A percentile compares a stretch with the other conserved stretches of the same genome.
Conservation (phyloP, 345 rosid genomes). For the Raphanus sativus region DNA sequence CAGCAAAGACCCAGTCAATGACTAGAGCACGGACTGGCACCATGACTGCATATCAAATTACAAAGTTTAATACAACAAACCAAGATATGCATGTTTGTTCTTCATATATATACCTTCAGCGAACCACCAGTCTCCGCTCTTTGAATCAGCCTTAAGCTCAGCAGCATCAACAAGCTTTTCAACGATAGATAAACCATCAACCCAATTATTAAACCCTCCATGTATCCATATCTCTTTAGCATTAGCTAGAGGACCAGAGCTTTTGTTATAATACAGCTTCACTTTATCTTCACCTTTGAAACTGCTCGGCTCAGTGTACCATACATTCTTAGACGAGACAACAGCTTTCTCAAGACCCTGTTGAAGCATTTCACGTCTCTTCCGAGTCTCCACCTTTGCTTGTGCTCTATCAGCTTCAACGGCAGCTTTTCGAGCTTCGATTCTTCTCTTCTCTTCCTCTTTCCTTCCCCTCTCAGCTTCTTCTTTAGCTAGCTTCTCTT, state of each 20-base stretch:
- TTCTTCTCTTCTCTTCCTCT: constrained; percentile 71
- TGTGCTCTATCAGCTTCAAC: constrained; percentile 73
- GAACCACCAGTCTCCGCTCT: constrained; percentile 80
- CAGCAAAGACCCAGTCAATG: constrained; percentile 90
- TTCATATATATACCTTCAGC: constrained; percentile 56
- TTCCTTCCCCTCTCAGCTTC: constrained; percentile 73
- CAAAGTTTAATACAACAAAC: background rate
- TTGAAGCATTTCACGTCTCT: constrained; percentile 45
- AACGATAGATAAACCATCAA: constrained; percentile 62
- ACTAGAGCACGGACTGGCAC: constrained; percentile 66
- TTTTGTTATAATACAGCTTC: constrained; percentile 63
- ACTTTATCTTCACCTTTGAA: constrained; percentile 61
- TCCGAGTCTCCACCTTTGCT: constrained; percentile 65
- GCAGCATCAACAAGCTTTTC: constrained; percentile 54
- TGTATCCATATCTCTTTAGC: constrained; percentile 81
- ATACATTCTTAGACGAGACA: constrained; percentile 51
- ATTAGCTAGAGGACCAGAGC: constrained; percentile 67
- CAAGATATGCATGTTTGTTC: background rate
- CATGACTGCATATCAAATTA: constrained; percentile 48
- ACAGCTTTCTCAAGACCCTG: constrained; percentile 52
- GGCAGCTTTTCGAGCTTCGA: constrained; percentile 70
- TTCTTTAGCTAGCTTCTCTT: constrained; percentile 70
- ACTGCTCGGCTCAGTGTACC: constrained; percentile 70
- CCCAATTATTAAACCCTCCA: constrained; percentile 86
- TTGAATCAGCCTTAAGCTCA: constrained; percentile 43